A percentile compares a stretch with the other conserved stretches of the same genome.
These are phyloP conservation scores for Vicia faba DNA, from an alignment of 306 rosid species.

Conservation along the genomic window DNA sequence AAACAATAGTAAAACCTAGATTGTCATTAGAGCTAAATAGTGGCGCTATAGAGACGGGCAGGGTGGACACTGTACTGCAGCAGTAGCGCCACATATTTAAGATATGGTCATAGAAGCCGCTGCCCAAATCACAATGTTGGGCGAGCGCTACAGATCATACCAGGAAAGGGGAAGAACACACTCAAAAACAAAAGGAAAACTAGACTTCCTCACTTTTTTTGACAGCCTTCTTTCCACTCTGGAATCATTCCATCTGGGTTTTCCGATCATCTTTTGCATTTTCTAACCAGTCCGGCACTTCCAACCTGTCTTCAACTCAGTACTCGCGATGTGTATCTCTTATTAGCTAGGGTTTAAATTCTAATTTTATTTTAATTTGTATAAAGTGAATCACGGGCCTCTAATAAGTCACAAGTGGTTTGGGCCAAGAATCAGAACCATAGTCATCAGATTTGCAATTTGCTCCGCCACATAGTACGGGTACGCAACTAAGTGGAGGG, in stretches of 20 bases:
- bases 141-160: neutral
- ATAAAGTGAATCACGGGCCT: neutral
- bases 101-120: neutral
- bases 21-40: neutral
- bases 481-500: no score
- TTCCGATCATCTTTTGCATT: neutral
- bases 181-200: constrained; percentile 2
- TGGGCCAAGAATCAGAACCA: constrained; percentile 9
- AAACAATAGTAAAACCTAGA: constrained; percentile 9
- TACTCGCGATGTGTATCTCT: neutral
- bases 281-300: constrained; percentile 4
- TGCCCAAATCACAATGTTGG: neutral
- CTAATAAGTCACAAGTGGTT: neutral
- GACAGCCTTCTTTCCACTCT: neutral
- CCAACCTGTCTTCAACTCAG: neutral
- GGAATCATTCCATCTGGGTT: neutral
- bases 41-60: neutral
- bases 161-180: neutral
- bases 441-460: no score
- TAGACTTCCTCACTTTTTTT: neutral
- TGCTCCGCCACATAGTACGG: no score
- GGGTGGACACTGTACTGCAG: neutral
- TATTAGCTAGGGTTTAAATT: constrained; percentile 4
- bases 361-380: neutral
- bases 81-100: neutral